Conservation (phyloP, 2,329 filamentous ascomycete genomes). For the Balansia obtecta region DNA sequence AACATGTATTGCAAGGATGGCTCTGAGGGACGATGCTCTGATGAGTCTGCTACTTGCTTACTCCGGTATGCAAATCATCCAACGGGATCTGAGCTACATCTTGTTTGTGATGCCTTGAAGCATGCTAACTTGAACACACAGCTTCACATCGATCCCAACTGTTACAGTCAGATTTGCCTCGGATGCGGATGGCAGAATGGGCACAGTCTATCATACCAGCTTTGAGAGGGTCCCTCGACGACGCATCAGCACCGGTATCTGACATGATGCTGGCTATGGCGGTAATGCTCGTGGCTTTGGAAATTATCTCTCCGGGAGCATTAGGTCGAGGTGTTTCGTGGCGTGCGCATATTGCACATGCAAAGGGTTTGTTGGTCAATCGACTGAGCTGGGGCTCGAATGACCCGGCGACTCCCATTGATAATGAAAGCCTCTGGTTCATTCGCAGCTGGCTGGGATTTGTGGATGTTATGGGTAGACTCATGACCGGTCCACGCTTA, state of each 20-base stretch:
- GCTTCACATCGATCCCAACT: slow-evolving; percentile 72
- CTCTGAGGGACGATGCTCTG: slow-evolving; percentile 55
- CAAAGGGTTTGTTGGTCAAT: slow-evolving; percentile 60
- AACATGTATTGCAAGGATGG: slow-evolving; percentile 44
- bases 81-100: not conserved
- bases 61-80: slow-evolving; percentile 31
- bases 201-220: slow-evolving; percentile 68
- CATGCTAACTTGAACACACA: not conserved
- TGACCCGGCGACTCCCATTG: not conserved
- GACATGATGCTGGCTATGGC: slow-evolving; percentile 67
- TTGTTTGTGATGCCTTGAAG: not conserved
- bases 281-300: slow-evolving; percentile 73
- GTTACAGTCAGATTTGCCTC: slow-evolving; percentile 60
- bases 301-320: slow-evolving; percentile 71
- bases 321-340: slow-evolving; percentile 73
- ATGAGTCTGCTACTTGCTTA: slow-evolving; percentile 69
- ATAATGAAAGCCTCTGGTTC: slow-evolving; percentile 53
- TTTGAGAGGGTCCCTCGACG: slow-evolving; percentile 52
- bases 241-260: slow-evolving; percentile 49
- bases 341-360: slow-evolving; percentile 67
- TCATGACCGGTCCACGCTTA: slow-evolving; percentile 42
- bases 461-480: slow-evolving; percentile 63
- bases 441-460: slow-evolving; percentile 76
- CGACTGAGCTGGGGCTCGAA: slow-evolving; percentile 21
- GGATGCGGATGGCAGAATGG: slow-evolving; percentile 67